Conservation (phyloP, 805 yeast genomes). For the Zygotorulaspora sp. region DNA sequence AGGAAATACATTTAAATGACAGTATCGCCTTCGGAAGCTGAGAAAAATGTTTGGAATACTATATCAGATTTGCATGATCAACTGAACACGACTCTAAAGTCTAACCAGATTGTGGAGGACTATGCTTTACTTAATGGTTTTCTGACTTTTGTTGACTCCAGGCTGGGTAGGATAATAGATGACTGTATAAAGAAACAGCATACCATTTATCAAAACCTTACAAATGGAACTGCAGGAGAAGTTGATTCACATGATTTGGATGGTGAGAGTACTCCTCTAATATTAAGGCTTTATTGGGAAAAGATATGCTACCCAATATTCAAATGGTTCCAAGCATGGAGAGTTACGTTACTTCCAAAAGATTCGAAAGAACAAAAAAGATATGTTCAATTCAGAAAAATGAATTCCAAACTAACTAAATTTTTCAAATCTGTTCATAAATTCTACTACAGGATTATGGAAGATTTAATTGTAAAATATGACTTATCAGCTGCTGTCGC, state of each 20-base stretch:
- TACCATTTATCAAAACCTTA: conserved; percentile 5
- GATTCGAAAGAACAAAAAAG: conserved; percentile 20
- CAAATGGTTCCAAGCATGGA: conserved; percentile 47
- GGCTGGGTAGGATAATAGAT: conserved; percentile 18
- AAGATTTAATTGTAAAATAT: conserved; percentile 10
- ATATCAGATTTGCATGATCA: conserved; percentile 21
- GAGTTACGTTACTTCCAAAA: conserved; percentile 18
- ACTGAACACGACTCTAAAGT: conserved; percentile 22
- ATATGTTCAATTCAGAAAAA: conserved; percentile 53
- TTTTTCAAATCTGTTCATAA: conserved; percentile 43
- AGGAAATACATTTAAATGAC: conserved; percentile 11
- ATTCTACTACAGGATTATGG: conserved; percentile 45
- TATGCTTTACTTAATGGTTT: conserved; percentile 28
- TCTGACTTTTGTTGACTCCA: conserved; percentile 30
- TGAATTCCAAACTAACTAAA: conserved; percentile 49
- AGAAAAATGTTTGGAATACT: conserved; percentile 18
- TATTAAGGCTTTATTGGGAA: conserved; percentile 54
- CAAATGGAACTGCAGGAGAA: conserved; percentile 2
- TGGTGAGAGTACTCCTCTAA: conserved; percentile 14
- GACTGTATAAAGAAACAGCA: conserved; percentile 11
- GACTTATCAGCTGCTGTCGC: conserved; percentile 16
- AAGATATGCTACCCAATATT: conserved; percentile 62
- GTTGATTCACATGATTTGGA: conserved; percentile 6
- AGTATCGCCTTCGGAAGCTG: conserved; percentile 14
- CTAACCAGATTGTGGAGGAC: conserved; percentile 28